These are phyloP conservation scores for Dactylellina sp. DNA, from an alignment of 2,329 filamentous ascomycete species.

Conservation along the genomic window DNA sequence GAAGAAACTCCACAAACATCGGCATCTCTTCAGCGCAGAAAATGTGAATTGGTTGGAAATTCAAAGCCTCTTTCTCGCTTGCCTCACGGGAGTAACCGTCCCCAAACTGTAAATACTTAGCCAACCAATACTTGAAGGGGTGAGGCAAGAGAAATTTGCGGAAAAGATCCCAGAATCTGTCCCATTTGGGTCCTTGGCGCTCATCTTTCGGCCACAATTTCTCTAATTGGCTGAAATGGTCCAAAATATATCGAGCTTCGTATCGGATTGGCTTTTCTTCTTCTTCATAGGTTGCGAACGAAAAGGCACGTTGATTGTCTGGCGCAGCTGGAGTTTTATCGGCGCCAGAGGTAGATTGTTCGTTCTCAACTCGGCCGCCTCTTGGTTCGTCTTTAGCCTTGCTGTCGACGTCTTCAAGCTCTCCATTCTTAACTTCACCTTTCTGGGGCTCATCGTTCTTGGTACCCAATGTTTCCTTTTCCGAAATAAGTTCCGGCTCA, in stretches of 20 bases:
- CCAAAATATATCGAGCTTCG: conserved; percentile 8
- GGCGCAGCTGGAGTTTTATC: background rate
- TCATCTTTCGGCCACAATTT: conserved; percentile 41
- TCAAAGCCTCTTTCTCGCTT: background rate
- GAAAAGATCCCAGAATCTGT: conserved; percentile 16
- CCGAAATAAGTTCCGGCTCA: background rate
- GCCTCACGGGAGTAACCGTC: conserved; percentile 17
- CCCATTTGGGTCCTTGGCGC: conserved; percentile 45
- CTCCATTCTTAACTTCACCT: no score
- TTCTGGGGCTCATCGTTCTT: no score
- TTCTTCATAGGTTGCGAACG: conserved; percentile 34
- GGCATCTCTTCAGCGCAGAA: background rate
- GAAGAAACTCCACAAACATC: conserved; percentile 37
- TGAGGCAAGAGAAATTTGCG: conserved; percentile 11
- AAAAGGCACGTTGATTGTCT: conserved; percentile 6
- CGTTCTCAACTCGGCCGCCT: no score
- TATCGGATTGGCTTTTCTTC: conserved; percentile 29
- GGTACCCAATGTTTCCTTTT: no score
- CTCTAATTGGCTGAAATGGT: conserved; percentile 24
- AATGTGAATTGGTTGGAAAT: conserved; percentile 25
- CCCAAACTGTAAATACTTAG: conserved; percentile 10
- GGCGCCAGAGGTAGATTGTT: background rate
- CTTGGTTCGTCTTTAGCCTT: no score
- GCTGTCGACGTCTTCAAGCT: no score
- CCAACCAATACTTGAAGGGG: conserved; percentile 5